Conservation (phyloP, 2,329 filamentous ascomycete species). For the Passalora sequoiae region DNA sequence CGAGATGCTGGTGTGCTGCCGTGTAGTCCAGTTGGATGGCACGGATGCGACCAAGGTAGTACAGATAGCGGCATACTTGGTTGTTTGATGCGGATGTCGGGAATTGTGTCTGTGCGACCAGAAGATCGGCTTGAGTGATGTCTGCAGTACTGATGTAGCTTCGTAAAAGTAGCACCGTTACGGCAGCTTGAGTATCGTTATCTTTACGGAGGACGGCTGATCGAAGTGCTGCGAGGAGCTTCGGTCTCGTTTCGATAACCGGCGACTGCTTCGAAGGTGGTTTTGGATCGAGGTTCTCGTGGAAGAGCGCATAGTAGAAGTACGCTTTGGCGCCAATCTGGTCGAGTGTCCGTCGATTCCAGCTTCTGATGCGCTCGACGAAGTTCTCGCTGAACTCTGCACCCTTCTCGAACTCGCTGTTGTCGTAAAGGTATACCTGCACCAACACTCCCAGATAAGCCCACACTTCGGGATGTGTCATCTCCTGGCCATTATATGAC, state of each 20-base stretch:
- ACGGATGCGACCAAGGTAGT: constrained; percentile 93
- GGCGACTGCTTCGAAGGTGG: constrained; percentile 85
- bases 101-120: constrained; percentile 94
- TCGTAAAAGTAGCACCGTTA: constrained; percentile 88
- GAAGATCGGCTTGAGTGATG: constrained; percentile 90
- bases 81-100: constrained; percentile 93
- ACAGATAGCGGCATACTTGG: constrained; percentile 93
- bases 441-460: constrained; percentile 36
- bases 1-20: constrained; percentile 90
- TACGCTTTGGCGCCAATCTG: constrained; percentile 92
- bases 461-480: constrained; percentile 35
- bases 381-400: constrained; percentile 79
- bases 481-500: constrained; percentile 25
- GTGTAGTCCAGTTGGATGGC: constrained; percentile 96
- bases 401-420: constrained; percentile 72
- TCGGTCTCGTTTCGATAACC: constrained; percentile 78
- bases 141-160: constrained; percentile 96
- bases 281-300: constrained; percentile 80
- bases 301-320: constrained; percentile 96
- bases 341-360: constrained; percentile 92
- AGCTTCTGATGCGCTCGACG: constrained; percentile 74
- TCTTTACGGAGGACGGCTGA: constrained; percentile 97
- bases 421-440: constrained; percentile 76
- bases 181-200: constrained; percentile 91
- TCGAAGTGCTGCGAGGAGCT: constrained; percentile 78